Evolutionary conservation across 768 basidiomycete species (phyloP), one percentile per base, ranked within the genome.

Genomic region (Suillus cothurnatus): DNA sequence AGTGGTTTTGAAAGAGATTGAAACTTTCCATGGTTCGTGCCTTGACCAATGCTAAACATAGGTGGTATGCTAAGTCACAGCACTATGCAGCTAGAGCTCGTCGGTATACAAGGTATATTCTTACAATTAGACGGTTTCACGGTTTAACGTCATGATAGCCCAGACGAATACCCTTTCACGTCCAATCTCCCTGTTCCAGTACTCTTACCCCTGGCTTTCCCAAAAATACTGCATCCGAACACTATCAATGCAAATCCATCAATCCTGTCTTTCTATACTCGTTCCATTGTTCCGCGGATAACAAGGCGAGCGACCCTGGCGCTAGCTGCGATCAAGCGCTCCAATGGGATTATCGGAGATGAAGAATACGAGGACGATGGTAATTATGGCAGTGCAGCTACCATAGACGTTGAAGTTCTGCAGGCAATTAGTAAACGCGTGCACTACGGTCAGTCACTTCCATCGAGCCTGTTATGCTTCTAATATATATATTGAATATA

Each of bases 341-440:
- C 86, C 1, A 81, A 82, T 56, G 91, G 92, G 14, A 87, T 92
- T 70, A 75, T 75, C 19, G 88, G 88, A 2, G 86, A 87, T 67
- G 87, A 83, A 26, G 91, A 92, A 74, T 86, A 82, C 73, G 89
- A 95, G 68, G 95, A 98, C 75, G 97, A 99, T 71, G 96, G 95
- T 34, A 99, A 99, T 77, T 97, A 99, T 74, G 97, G 97, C 21
- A 95, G 93, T 73, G 90, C 95, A 0, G 94, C 95, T 1, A 96
- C 93, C 34, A 86, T 97, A 64, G 97, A 99, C 73, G 87, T 99
- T 32, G 96, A 99, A 77, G 90, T 95, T 3, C 85, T 99, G n/a
- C 96, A 98, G 74, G 91, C 95, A n/a, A 91, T 99, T 74, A 95
- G 93, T 80, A 92, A 98, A 80, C 89, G 97, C 45, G 96, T 99